Base-by-base conservation (phyloP, 2,329 filamentous ascomycete genomes). In the Talaromyces islandicus region DNA sequence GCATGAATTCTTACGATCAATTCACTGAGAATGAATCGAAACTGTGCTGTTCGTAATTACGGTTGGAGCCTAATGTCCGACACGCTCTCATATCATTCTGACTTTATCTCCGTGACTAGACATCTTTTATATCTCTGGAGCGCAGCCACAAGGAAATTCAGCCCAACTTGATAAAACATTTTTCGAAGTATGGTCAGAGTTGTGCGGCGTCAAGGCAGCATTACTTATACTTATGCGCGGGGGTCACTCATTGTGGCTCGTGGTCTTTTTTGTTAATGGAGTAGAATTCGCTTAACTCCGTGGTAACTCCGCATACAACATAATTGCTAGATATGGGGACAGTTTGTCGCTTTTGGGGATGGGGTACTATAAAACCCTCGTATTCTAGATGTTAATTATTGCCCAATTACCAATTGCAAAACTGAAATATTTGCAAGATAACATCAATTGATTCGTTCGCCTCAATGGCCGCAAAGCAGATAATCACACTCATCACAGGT, bases 401-500 rank as follows among this genome's bases (percentile, higher is more conserved):
- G 6, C 7, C 7, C 9, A n/a, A 38, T 17, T 17, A 38, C 17
- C 5, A 38, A 17, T 17, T 38, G 7, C 35, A 17, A 0, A 17
- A 38, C 6, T 38, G 12, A 7, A 17, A 38, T 7, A n/a, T n/a
- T 38, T 38, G 35, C 35, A 38, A n/a, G 17, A n/a, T 38, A n/a
- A 9, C 35, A 38, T 38, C 35, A n/a, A 38, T 38, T 38, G 35
- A 38, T 7, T 38, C 35, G 17, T 38, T 38, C 35, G 17, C n/a
- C 14, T 38, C 35, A 38, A 62, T 62, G 60, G 46, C 60, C 10
- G 35, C 53, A 32, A 57, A 57, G 27, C 57, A 62, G 25, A 60
- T 62, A 54, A 55, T 62, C 50, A 57, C 54, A 19, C 58, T 62
- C 58, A 62, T 62, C 35, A 60, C 60, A 9, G 60, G 60, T 62